Evolutionary conservation across 805 yeast genomes (phyloP), one percentile per base, ranked within the genome.

Genomic region (Saccharomycopsis schoenii): DNA sequence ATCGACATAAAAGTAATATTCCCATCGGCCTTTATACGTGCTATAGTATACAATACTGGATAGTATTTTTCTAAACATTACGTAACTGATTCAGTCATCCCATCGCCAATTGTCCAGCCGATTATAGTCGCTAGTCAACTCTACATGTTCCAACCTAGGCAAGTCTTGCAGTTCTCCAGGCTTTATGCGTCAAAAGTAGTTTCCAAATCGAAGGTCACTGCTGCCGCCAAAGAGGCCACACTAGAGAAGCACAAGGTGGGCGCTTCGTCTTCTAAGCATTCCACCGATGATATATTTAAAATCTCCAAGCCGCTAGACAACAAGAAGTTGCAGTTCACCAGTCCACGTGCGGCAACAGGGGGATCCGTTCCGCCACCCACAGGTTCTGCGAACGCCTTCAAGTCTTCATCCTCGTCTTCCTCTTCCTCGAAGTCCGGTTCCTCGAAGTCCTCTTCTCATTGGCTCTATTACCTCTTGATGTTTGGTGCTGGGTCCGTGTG

Each of bases 401-500:
- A n/a, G n/a, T n/a, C 56, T 15, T 43, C 51, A 43, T 19, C 25
- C 5, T 43, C 21, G 4, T 51, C 55, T 24, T 24, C 36, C 4
- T 51, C 55, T 24, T 24, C 55, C 9, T 25, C 55, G 10, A 14
- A 9, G 1, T 42, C 50, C 3, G 17, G 25, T 6, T 42, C 50
- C 1, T 42, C 50, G 8, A 17, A n/a, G 50, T n/a, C 50, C 8
- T 47, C 52, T 3, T 39, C 59, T 14, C 60, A 55, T 42, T 59
- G 57, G 59, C 55, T 61, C 9, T 55, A 63, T 2, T 66, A 65
- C n/a, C 58, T 67, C 17, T 61, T 70, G 6, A 70, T 73, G 21
- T 72, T 74, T 57, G 63, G 66, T 6, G 66, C 70, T 1, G 80
- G 80, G 1, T 70, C 72, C 1, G 67, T 66, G 3, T 65, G 73